Base-by-base conservation (phyloP, 768 basidiomycete species). In the Lyophyllum shimeji region DNA sequence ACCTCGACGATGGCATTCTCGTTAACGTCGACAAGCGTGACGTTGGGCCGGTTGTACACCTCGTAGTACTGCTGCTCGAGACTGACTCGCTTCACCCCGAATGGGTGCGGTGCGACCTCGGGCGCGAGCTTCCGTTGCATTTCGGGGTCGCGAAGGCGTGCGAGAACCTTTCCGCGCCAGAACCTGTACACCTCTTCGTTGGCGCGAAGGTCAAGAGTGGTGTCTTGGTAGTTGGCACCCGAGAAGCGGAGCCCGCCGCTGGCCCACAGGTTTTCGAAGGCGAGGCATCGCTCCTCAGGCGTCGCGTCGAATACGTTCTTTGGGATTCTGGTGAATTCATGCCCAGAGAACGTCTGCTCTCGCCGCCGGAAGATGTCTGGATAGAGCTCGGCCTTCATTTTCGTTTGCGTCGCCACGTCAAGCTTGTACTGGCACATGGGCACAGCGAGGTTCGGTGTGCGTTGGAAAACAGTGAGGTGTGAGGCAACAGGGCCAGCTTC, bases 381-480 rank as follows among this genome's bases (percentile, higher is more conserved):
- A 24, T 63, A 62, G n/a, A 63, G 25, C 24, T 59, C 58, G n/a
- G 60, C 27, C 45, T 61, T 63, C 56, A 60, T 60, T 49, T 50
- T 51, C 8, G 59, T 52, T 29, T 64, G 60, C 24, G 43, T 46
- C 27, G 46, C 56, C 15, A 3, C 43, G 21, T 55, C 57, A 8
- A 65, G 13, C 48, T 60, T 55, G 12, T 48, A 33, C 46, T 67
- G 62, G 2, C 39, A 45, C 66, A 69, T 63, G 1, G 66, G 60
- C 18, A 68, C 20, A 2, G 66, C 62, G 23, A 64, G 50, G 21
- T 67, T 66, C 1, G 66, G 65, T 5, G 66, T 67, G 3, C 68
- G 67, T 48, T 69, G 68, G 60, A 68, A 69, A 15, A 68, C 65
- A 3, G 65, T 65, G 31, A 69, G 59, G 44, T 66, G 61, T 1